Evolutionary conservation across 805 yeast genomes (phyloP), one percentile per base, ranked within the genome.

Genomic region (Candida sithepensis): DNA sequence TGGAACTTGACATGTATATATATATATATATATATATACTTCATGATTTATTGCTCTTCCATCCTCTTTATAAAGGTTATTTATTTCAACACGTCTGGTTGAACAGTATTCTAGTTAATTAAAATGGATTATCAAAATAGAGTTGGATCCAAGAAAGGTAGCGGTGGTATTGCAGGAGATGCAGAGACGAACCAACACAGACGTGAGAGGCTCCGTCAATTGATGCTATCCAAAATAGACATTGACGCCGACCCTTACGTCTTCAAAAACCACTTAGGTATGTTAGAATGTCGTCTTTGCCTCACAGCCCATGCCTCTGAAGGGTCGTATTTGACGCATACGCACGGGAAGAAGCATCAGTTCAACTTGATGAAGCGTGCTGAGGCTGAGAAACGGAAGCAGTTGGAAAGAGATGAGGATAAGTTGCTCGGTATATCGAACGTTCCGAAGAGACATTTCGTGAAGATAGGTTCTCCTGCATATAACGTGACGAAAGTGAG

Each of bases 101-200:
- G n/a, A n/a, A n/a, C n/a, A n/a, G n/a, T n/a, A n/a, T n/a, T n/a
- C n/a, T n/a, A 24, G 10, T 24, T 24, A 24, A 32, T 19, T 33
- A 50, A 36, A 5, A 90, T 90, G 97, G 96, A 90, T 64, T 88
- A 88, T 61, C 91, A 88, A 52, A 87, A 86, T 56, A 69, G 96
- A 58, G 95, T 87, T 2, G 96, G 96, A 40, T 85, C 96, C 6
- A 90, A 90, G 67, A 82, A 88, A 63, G 97, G 97, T 32, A 80
- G 85, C 24, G 97, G 97, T 55, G 97, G 96, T 6, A 73, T 90
- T 18, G 97, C 96, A 0, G 86, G 87, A 4, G 69, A 72, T 39
- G 78, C 81, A 19, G 90, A 85, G 53, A 72, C 83, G 6, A 86
- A 87, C 57, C 78, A 81, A 4, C 84, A 84, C 40, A 73, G 91